Base-by-base conservation (phyloP, 1,284 basidiomycete species). In the Sanghuangporus weigelae region DNA sequence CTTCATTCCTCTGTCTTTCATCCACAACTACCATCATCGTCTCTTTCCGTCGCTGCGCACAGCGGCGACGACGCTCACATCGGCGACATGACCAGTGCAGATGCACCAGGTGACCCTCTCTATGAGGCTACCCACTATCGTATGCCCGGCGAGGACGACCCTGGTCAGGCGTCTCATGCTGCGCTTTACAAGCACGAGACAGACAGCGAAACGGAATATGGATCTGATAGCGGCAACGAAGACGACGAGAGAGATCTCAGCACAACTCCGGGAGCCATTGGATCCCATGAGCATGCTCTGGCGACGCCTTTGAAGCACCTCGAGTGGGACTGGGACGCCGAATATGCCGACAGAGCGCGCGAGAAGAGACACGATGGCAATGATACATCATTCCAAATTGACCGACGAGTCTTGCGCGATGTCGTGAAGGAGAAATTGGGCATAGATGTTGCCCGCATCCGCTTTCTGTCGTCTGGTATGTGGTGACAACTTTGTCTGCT, bases 381-480 rank as follows among this genome's bases (percentile, higher is more conserved):
- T 6, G 60, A 62, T 23, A 63, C 46, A 12, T 59, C 63, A 11
- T 65, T 65, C 26, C 60, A 62, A 44, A 39, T 65, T 3, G 64
- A 65, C 36, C 40, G 64, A 16, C 46, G 46, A 7, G 57, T 62
- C 7, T 35, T 65, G 51, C 60, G 64, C 23, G 88, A 90, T 67
- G 84, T 92, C 57, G 84, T 93, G 10, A 78, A 83, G 59, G 88
- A 91, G 70, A 87, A 85, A 70, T 81, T 86, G 74, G 79, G 77
- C 23, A 72, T 78, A 19, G 83, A 86, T 40, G 89, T 91, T 21
- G 87, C 81, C 2, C 78, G 85, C 39, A 90, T 93, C 68, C 75
- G 73, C 57, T 93, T 91, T 70, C 75, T 93, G 31, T 89, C 85
- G 69, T 84, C 88, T 69, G 90, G 90, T 85, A 71, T 68, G 86